These are phyloP conservation scores for Fraxinus americana DNA, from an alignment of 257 asterid species.

Conservation along the genomic window DNA sequence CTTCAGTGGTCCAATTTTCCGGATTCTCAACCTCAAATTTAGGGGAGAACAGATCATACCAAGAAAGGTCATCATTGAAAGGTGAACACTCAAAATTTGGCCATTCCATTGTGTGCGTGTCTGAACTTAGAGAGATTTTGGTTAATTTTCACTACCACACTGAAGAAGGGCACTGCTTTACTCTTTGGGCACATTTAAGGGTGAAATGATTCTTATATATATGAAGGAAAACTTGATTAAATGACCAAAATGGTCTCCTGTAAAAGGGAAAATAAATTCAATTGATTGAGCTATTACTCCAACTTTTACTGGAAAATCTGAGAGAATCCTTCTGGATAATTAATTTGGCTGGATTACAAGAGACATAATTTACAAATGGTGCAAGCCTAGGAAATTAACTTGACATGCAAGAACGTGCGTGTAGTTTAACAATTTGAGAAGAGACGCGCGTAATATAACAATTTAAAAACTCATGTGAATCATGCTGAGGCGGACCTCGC, in stretches of 20 bases:
- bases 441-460: not conserved
- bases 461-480: not conserved
- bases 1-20: constrained; percentile 6
- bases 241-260: not conserved
- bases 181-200: not conserved
- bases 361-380: constrained; percentile 2
- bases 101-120: not conserved
- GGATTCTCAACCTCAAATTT: not conserved
- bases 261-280: constrained; percentile 24
- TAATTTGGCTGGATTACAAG: constrained; percentile 5
- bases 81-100: not conserved
- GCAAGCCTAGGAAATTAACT: not conserved
- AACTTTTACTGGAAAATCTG: constrained; percentile 20
- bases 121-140: not conserved
- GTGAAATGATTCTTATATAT: constrained; percentile 16
- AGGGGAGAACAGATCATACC: not conserved
- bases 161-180: not conserved
- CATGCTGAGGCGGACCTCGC: not conserved
- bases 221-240: constrained; percentile 3
- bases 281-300: constrained; percentile 11
- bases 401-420: not conserved
- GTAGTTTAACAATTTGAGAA: not conserved
- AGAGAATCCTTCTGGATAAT: constrained; percentile 17
- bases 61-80: not conserved
- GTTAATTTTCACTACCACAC: not conserved